Percentiles rank a stretch among this genome's conserved stretches.
Evolutionary conservation across 441 rosid species (phyloP).

Genomic region (Pelargonium myrrhifolium): DNA sequence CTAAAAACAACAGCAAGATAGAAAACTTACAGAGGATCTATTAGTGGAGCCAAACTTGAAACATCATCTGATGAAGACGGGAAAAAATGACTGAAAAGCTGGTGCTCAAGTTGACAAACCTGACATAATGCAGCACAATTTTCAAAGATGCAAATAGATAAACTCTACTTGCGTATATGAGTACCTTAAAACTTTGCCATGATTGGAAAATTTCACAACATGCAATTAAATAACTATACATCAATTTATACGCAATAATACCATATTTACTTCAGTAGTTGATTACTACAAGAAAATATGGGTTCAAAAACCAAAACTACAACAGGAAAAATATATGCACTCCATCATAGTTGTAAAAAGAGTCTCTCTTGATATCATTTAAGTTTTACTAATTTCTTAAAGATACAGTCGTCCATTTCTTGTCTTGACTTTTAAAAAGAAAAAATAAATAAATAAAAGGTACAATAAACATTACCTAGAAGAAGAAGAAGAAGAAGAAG

Average conservation of each 20-base stretch:
- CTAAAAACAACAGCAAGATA: neutral
- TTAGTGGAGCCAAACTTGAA: slow-evolving; percentile 83
- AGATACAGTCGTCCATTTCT: neutral
- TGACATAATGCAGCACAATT: slow-evolving; percentile 26
- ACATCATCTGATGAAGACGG: slow-evolving; percentile 80
- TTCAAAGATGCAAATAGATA: neutral
- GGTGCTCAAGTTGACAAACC: slow-evolving; percentile 97
- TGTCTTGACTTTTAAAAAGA: neutral
- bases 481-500: neutral
- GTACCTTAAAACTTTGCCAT: neutral
- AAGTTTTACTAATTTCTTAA: neutral
- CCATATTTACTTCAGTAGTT: no score
- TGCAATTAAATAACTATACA: neutral
- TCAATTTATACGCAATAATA: neutral
- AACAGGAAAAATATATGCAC: neutral
- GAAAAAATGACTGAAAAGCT: slow-evolving; percentile 89
- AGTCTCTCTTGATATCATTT: neutral
- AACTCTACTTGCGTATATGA: neutral
- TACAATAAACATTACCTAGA: neutral
- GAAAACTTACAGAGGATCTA: slow-evolving; percentile 79
- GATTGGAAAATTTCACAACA: neutral
- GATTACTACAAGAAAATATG: neutral
- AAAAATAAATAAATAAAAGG: neutral
- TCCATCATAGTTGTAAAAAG: neutral
- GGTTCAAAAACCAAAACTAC: neutral